Conservation (phyloP, 208 protist species). For the Herpetomonas tarakana region DNA sequence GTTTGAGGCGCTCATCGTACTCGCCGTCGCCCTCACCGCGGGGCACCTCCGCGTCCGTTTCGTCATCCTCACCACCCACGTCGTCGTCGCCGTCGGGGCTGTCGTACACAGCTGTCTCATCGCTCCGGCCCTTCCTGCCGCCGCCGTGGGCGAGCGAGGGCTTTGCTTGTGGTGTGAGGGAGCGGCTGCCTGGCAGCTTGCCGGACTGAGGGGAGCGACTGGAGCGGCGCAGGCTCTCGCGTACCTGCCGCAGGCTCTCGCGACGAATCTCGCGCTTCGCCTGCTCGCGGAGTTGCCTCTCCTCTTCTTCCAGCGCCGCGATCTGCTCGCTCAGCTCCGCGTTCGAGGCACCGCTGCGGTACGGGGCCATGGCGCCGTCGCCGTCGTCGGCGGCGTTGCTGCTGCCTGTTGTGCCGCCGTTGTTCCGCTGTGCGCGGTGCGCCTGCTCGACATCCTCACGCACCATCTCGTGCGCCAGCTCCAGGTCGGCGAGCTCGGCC, state of each 20-base stretch:
- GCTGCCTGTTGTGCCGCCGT: constrained; percentile 1
- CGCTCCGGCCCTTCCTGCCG: neutral
- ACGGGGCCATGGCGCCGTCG: neutral
- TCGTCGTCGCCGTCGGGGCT: neutral
- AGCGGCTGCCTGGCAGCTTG: constrained; percentile 11
- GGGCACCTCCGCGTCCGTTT: neutral
- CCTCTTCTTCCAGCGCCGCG: constrained; percentile 53
- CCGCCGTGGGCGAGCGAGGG: constrained; percentile 4
- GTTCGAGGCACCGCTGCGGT: constrained; percentile 34
- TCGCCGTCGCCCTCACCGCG: constrained; percentile 2
- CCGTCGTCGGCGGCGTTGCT: neutral
- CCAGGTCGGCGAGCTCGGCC: constrained; percentile 60
- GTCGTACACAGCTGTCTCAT: neutral
- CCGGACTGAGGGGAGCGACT: constrained; percentile 2
- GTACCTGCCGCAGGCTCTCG: constrained; percentile 63
- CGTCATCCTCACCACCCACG: constrained; percentile 6
- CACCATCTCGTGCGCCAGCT: constrained; percentile 71
- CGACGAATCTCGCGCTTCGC: constrained; percentile 43
- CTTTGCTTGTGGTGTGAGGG: constrained; percentile 16
- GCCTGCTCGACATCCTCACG: constrained; percentile 55
- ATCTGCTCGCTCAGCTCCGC: constrained; percentile 57
- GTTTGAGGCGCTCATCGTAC: neutral
- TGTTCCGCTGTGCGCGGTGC: constrained; percentile 20
- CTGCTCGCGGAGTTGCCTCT: constrained; percentile 50
- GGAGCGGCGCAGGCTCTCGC: constrained; percentile 44